These are phyloP conservation scores for Drechslera avenae DNA, from an alignment of 2,329 filamentous ascomycete species.

Conservation along the genomic window DNA sequence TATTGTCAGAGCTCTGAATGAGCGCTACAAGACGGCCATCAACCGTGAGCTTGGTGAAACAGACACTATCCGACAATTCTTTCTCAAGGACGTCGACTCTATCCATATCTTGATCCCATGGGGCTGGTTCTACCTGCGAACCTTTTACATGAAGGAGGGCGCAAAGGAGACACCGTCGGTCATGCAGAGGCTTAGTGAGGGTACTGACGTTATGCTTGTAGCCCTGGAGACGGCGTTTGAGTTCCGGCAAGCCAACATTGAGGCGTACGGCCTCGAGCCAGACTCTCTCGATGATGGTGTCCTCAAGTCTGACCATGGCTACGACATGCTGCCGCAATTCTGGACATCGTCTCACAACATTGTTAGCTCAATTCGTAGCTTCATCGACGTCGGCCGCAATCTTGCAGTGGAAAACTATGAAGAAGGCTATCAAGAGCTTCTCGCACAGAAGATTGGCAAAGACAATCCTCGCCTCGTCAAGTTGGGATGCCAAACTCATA, in stretches of 20 bases:
- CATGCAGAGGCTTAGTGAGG: conserved; percentile 63
- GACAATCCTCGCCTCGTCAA: conserved; percentile 59
- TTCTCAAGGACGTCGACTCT: conserved; percentile 67
- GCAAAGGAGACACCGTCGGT: conserved; percentile 60
- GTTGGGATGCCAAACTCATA: conserved; percentile 62
- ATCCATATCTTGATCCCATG: conserved; percentile 79
- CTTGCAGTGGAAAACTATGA: conserved; percentile 50
- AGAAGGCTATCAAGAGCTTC: conserved; percentile 37
- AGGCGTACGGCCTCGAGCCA: conserved; percentile 72
- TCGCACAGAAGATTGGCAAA: conserved; percentile 54
- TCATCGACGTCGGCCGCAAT: conserved; percentile 51
- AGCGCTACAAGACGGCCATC: conserved; percentile 73
- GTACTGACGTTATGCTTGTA: conserved; percentile 72
- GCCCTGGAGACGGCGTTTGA: conserved; percentile 67
- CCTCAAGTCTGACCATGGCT: conserved; percentile 57
- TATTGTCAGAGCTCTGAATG: conserved; percentile 75
- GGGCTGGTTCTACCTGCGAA: conserved; percentile 69
- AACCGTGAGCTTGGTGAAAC: conserved; percentile 70
- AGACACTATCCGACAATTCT: conserved; percentile 84
- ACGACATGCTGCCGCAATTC: conserved; percentile 73
- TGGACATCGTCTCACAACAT: conserved; percentile 76
- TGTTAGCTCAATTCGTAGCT: conserved; percentile 46
- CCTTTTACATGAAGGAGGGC: conserved; percentile 73
- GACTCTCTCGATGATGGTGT: conserved; percentile 63
- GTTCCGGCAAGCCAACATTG: conserved; percentile 73